Evolutionary conservation across 108 stramenopile species (phyloP).

Genomic region (Cyclotella baltica): DNA sequence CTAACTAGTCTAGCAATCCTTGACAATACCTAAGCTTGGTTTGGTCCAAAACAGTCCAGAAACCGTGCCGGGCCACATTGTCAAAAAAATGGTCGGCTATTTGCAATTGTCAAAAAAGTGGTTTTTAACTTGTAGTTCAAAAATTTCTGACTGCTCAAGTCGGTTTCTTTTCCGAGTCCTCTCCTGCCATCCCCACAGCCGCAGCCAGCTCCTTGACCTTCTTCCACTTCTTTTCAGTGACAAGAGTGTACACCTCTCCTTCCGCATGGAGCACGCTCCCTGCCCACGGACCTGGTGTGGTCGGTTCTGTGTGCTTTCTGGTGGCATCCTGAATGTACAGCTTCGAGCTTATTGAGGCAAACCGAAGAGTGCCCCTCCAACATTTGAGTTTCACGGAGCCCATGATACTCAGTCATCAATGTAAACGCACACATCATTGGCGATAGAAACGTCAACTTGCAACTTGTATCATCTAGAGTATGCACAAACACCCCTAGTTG

Average conservation of each 20-base stretch:
- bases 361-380: neutral
- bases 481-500: slow-evolving; percentile 7
- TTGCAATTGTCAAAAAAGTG: too few relatives aligned
- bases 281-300: slow-evolving; percentile 58
- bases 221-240: slow-evolving; percentile 39
- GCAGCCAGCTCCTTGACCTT: slow-evolving; percentile 20
- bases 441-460: slow-evolving; percentile 24
- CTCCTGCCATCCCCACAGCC: neutral
- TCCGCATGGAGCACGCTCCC: slow-evolving; percentile 23
- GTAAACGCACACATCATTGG: slow-evolving; percentile 31
- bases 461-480: slow-evolving; percentile 32
- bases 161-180: neutral
- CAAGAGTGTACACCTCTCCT: slow-evolving; percentile 5
- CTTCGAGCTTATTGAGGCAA: neutral
- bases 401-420: slow-evolving; percentile 38
- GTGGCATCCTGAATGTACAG: slow-evolving; percentile 58
- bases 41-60: too few relatives aligned
- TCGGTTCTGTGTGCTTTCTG: slow-evolving; percentile 33
- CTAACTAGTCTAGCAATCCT: too few relatives aligned
- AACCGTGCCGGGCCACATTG: too few relatives aligned
- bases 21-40: too few relatives aligned
- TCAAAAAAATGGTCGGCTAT: too few relatives aligned
- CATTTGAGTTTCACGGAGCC: slow-evolving; percentile 4
- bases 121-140: neutral
- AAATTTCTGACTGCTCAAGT: slow-evolving; percentile 11